Percentiles rank a stretch among this genome's conserved stretches.
phyloP scores from a whole-genome alignment of 768 basidiomycete species.

The Tricholoma hemisulphureum region DNA sequence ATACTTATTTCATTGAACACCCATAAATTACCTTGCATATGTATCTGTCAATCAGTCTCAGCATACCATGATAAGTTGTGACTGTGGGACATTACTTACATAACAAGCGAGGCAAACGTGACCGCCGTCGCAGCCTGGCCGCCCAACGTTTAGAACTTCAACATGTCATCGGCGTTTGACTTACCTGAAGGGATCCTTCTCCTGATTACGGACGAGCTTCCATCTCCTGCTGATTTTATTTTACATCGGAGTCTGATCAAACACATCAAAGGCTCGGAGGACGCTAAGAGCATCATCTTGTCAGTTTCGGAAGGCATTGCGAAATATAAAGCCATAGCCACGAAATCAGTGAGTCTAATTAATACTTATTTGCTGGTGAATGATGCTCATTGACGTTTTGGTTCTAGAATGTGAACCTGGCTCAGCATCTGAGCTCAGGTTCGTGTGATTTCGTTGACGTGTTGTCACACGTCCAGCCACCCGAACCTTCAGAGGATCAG shows the following conservation, averaged over 20 bases:
- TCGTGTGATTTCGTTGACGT: constrained; percentile 57
- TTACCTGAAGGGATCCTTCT: constrained; percentile 53
- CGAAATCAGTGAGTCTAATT: constrained; percentile 55
- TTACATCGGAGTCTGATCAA: constrained; percentile 53
- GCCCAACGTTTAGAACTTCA: too few species aligned
- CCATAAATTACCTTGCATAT: too few species aligned
- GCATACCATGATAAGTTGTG: too few species aligned
- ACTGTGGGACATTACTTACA: too few species aligned
- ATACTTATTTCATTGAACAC: too few species aligned
- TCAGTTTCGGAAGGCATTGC: constrained; percentile 56
- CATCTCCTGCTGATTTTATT: constrained; percentile 71
- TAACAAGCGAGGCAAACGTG: too few species aligned
- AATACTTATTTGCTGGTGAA: too few species aligned
- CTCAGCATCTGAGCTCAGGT: constrained; percentile 35
- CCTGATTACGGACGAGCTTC: constrained; percentile 68
- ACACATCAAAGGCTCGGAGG: constrained; percentile 48
- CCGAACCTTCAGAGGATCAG: constrained; percentile 16
- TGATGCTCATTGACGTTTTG: neutral
- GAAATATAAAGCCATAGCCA: constrained; percentile 62
- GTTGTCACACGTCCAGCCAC: constrained; percentile 32
- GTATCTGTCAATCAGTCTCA: too few species aligned
- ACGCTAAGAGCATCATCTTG: constrained; percentile 45
- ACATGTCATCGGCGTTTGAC: constrained; percentile 53
- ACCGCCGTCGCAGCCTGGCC: too few species aligned
- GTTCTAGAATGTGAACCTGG: constrained; percentile 38